A percentile compares a stretch with the other conserved stretches of the same genome.
Evolutionary conservation across 176 grass and related monocot species (phyloP).

Genomic region (maize (Zea mays)): DNA sequence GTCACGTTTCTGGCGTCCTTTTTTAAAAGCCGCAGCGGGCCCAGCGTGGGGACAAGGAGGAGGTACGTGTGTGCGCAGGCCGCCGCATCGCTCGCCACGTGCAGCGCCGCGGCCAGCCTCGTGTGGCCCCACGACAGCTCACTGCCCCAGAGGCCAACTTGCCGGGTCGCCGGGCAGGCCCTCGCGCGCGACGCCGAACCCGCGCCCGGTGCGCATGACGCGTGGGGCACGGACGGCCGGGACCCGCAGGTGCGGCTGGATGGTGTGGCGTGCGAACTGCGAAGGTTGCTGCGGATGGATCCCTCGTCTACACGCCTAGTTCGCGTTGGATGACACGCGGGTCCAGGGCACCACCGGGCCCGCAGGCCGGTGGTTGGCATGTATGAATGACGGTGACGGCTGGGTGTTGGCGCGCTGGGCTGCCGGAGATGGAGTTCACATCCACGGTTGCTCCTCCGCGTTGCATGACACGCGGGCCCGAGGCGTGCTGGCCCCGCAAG

Average conservation of each 20-base stretch:
- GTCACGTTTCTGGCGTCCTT: constrained; percentile 26
- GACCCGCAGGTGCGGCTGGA: not conserved
- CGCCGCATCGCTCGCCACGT: constrained; percentile 66
- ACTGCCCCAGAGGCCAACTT: constrained; percentile 26
- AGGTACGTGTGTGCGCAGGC: constrained; percentile 34
- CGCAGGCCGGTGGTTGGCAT: not conserved
- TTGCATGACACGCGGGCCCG: constrained; percentile 17
- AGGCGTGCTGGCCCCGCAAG: not conserved
- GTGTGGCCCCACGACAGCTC: constrained; percentile 34
- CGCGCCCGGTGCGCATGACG: not conserved
- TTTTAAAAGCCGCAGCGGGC: not conserved
- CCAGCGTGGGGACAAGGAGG: not conserved
- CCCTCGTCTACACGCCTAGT: not conserved
- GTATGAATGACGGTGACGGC: too few species aligned
- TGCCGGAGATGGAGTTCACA: not conserved
- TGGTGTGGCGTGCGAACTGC: not conserved
- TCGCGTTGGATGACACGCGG: not conserved
- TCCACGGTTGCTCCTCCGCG: accelerated
- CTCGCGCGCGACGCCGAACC: not conserved
- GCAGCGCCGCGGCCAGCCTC: not conserved
- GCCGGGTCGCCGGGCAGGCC: not conserved
- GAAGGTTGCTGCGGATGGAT: not conserved
- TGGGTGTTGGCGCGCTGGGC: not conserved
- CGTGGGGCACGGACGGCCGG: not conserved
- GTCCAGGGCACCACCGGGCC: not conserved